A percentile compares a stretch with the other conserved stretches of the same genome.
These are phyloP conservation scores for Helichrysum umbraculigerum DNA, from an alignment of 129 eudicot genomes.

Conservation along the genomic window DNA sequence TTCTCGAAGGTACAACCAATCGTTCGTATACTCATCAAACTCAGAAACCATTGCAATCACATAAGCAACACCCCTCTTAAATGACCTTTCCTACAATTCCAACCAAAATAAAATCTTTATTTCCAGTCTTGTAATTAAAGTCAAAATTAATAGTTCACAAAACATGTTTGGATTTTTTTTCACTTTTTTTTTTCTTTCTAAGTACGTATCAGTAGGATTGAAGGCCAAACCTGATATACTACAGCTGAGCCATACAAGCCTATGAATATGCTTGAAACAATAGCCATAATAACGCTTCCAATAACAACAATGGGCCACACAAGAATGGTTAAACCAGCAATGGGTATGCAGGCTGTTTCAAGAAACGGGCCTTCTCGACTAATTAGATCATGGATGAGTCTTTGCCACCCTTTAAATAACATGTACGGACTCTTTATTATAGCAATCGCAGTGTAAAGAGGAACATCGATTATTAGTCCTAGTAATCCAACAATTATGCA, in stretches of 20 bases:
- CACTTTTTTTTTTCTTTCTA: not conserved
- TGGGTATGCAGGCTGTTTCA: constrained; percentile 95
- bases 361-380: constrained; percentile 98
- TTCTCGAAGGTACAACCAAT: constrained; percentile 94
- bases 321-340: constrained; percentile 94
- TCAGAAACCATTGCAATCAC: constrained; percentile 96
- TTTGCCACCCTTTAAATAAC: constrained; percentile 93
- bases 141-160: not conserved
- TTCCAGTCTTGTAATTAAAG: not conserved
- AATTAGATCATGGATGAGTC: constrained; percentile 74
- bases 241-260: constrained; percentile 82
- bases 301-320: constrained; percentile 91
- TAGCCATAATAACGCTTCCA: constrained; percentile 80
- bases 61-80: constrained; percentile 74
- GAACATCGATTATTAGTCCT: constrained; percentile 81
- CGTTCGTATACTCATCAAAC: constrained; percentile 96
- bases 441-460: constrained; percentile 87
- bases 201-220: not conserved
- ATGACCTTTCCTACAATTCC: constrained; percentile 79
- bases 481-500: constrained; percentile 78
- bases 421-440: constrained; percentile 78
- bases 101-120: not conserved
- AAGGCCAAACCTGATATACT: constrained; percentile 75
- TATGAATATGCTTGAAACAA: constrained; percentile 77
- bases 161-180: not conserved